These are phyloP conservation scores for Santalum album DNA, from an alignment of 164 flowering plant genomes.

Conservation along the genomic window DNA sequence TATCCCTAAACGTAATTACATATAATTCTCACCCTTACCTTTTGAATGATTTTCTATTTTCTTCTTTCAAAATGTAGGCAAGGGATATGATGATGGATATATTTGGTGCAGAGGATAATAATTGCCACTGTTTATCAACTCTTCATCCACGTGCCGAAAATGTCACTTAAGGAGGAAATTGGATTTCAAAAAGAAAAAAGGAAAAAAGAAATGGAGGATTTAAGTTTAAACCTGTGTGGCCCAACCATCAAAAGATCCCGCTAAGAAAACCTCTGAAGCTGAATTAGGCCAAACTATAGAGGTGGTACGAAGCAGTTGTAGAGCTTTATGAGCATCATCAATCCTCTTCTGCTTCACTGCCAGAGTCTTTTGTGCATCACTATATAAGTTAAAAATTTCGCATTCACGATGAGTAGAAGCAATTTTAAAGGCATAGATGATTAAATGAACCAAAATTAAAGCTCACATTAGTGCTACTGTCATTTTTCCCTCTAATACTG, in stretches of 20 bases:
- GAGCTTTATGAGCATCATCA: constrained; percentile 46
- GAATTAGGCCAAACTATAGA: constrained; percentile 72
- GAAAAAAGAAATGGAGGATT: neutral
- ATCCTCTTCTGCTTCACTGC: constrained; percentile 65
- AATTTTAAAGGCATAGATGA: neutral
- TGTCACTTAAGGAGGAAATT: too few species aligned
- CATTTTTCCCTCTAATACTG: constrained; percentile 80
- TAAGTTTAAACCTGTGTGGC: constrained; percentile 53
- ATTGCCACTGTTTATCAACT: too few species aligned
- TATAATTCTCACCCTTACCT: too few species aligned
- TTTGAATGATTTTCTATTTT: too few species aligned
- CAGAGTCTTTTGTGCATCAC: constrained; percentile 58
- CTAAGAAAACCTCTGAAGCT: constrained; percentile 69
- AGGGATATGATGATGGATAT: too few species aligned
- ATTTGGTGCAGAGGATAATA: too few species aligned
- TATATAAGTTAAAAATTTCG: constrained; percentile 14
- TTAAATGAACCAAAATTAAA: constrained; percentile 4
- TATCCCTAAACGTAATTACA: too few species aligned
- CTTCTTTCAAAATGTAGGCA: too few species aligned
- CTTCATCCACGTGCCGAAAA: too few species aligned
- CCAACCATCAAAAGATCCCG: constrained; percentile 98
- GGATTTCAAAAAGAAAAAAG: too few species aligned
- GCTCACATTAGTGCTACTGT: constrained; percentile 59
- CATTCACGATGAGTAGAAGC: neutral
- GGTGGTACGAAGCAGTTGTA: constrained; percentile 46